Percentiles rank a stretch among this genome's conserved stretches.
Conservation (phyloP, 2,329 filamentous ascomycete species). For the Talaromyces marneffei region DNA sequence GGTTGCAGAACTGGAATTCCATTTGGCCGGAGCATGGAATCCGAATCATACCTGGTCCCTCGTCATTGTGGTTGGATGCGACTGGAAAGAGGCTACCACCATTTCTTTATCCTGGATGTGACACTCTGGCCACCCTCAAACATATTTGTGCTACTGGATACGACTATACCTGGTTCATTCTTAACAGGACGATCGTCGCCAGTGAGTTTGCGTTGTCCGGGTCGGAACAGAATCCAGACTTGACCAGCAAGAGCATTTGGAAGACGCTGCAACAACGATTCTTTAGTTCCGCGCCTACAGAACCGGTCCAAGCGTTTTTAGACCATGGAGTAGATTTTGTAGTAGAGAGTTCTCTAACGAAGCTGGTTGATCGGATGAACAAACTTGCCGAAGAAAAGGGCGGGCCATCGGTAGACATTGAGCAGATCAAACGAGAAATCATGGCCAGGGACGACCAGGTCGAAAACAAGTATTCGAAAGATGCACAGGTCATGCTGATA, state of each 20-base stretch:
- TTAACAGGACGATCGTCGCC: constrained; percentile 55
- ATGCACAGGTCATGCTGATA: constrained; percentile 58
- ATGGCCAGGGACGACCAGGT: constrained; percentile 53
- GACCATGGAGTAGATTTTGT: constrained; percentile 57
- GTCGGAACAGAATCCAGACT: constrained; percentile 58
- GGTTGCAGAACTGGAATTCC: constrained; percentile 56
- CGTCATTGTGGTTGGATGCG: constrained; percentile 59
- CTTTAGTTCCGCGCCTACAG: constrained; percentile 49
- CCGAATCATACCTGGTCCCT: constrained; percentile 55
- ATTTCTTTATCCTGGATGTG: constrained; percentile 52
- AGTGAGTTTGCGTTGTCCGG: constrained; percentile 58
- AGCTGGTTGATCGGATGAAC: constrained; percentile 56
- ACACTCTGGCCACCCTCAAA: constrained; percentile 54
- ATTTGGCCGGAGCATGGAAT: constrained; percentile 60
- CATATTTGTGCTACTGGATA: constrained; percentile 57
- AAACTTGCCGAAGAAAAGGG: constrained; percentile 42
- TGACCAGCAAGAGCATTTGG: constrained; percentile 54
- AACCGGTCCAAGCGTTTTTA: constrained; percentile 54
- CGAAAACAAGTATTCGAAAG: constrained; percentile 53
- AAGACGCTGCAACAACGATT: constrained; percentile 43
- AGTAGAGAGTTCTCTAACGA: constrained; percentile 51
- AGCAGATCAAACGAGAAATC: constrained; percentile 43
- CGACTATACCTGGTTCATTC: constrained; percentile 60
- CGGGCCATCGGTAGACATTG: constrained; percentile 46
- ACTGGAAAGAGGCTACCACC: constrained; percentile 54